A percentile compares a stretch with the other conserved stretches of the same genome.
Conservation (phyloP, 352 stramenopile genomes). For the Aphanomyces invadans region DNA sequence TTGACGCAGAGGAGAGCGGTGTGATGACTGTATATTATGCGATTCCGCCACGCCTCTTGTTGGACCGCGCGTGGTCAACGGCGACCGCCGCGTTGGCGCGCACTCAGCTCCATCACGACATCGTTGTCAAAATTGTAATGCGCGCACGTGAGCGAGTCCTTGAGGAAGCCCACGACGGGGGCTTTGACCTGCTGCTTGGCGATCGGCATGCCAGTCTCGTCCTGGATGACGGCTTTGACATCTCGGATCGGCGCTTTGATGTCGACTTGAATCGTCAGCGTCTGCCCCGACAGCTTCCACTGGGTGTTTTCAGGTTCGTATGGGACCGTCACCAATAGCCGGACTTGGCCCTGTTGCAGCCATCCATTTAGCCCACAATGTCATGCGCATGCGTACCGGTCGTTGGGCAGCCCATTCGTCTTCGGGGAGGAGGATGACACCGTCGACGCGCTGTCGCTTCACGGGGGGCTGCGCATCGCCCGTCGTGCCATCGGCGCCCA, state of each 20-base stretch:
- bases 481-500: neutral
- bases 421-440: constrained; percentile 54
- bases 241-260: constrained; percentile 85
- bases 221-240: constrained; percentile 58
- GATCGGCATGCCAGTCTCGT: constrained; percentile 86
- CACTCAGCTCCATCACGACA: constrained; percentile 62
- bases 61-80: too few species aligned
- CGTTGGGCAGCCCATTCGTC: constrained; percentile 67
- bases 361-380: constrained; percentile 15
- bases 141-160: constrained; percentile 72
- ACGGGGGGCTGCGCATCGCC: constrained; percentile 42
- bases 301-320: constrained; percentile 82
- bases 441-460: constrained; percentile 67
- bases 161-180: constrained; percentile 84
- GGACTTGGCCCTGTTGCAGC: constrained; percentile 43
- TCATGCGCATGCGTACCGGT: constrained; percentile 41
- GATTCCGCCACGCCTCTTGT: too few species aligned
- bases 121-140: constrained; percentile 84
- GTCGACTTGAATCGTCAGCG: constrained; percentile 80
- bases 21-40: too few species aligned
- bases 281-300: constrained; percentile 93
- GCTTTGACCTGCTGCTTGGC: constrained; percentile 96
- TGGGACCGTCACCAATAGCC: constrained; percentile 71
- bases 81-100: constrained; percentile 67
- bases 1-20: too few species aligned